phyloP scores from a whole-genome alignment of 2,329 filamentous ascomycete species.

The Diaporthe amygdali region DNA sequence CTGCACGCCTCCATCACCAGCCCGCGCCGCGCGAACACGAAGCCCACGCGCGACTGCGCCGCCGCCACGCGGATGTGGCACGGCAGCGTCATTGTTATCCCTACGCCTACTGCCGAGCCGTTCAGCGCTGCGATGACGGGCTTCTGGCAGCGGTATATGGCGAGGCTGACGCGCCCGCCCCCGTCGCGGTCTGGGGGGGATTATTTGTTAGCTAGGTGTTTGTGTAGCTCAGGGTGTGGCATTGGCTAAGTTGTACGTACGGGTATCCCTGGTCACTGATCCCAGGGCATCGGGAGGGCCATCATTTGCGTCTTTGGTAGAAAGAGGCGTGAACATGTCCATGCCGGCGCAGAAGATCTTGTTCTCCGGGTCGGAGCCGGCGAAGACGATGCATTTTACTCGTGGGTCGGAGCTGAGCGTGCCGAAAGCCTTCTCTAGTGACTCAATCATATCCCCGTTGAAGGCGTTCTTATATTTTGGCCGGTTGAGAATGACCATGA shows the following conservation, averaged over 20 bases:
- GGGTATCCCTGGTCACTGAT: constrained; percentile 32
- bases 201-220: not conserved
- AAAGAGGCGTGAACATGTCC: constrained; percentile 49
- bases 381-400: constrained; percentile 60
- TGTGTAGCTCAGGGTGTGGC: too few relatives aligned
- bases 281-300: constrained; percentile 31
- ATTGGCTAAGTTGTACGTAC: not conserved
- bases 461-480: constrained; percentile 73
- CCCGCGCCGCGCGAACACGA: constrained; percentile 74
- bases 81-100: constrained; percentile 66
- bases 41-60: constrained; percentile 69
- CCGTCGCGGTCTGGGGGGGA: constrained; percentile 45
- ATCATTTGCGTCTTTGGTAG: constrained; percentile 33
- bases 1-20: constrained; percentile 75
- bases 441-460: constrained; percentile 66
- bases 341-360: constrained; percentile 64
- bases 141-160: constrained; percentile 62
- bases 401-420: constrained; percentile 58
- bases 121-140: constrained; percentile 65
- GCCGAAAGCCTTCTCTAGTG: constrained; percentile 60
- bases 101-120: constrained; percentile 64
- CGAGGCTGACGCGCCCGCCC: constrained; percentile 59
- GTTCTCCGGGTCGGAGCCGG: constrained; percentile 53
- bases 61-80: constrained; percentile 60
- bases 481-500: constrained; percentile 66